Evolutionary conservation across 805 yeast genomes (phyloP).

Genomic region (Trichomonascus vanleenenianus): DNA sequence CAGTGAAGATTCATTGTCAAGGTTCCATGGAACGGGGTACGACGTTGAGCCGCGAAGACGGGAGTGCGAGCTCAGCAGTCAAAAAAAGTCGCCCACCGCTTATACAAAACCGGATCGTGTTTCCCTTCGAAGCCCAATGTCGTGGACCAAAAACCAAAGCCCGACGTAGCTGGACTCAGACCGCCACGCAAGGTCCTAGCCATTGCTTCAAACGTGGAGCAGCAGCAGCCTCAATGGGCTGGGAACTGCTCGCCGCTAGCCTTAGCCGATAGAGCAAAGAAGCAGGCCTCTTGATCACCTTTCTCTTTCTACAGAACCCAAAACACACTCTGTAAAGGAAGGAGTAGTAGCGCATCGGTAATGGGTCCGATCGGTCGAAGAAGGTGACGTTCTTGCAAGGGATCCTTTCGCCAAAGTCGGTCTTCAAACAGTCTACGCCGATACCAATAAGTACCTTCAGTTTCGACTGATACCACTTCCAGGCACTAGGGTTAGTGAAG

Average conservation of each 20-base stretch:
- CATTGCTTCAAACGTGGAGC: slow-evolving; percentile 34
- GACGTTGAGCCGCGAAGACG: slow-evolving; percentile 32
- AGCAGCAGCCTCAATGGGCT: slow-evolving; percentile 37
- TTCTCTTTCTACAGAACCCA: slow-evolving; percentile 27
- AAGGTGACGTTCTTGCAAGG: slow-evolving; percentile 29
- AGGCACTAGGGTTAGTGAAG: slow-evolving; percentile 33
- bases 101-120: slow-evolving; percentile 33
- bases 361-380: slow-evolving; percentile 27
- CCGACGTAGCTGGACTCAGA: slow-evolving; percentile 27
- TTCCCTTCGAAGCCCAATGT: slow-evolving; percentile 35
- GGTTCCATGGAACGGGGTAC: slow-evolving; percentile 36
- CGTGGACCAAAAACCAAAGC: slow-evolving; percentile 36
- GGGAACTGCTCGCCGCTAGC: slow-evolving; percentile 33
- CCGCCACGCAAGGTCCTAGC: slow-evolving; percentile 34
- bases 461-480: slow-evolving; percentile 29
- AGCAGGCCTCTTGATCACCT: slow-evolving; percentile 30
- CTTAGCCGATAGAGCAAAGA: slow-evolving; percentile 34
- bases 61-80: slow-evolving; percentile 33
- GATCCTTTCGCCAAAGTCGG: slow-evolving; percentile 35
- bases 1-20: slow-evolving; percentile 32
- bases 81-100: slow-evolving; percentile 36
- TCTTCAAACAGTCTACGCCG: slow-evolving; percentile 35
- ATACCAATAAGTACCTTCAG: slow-evolving; percentile 26
- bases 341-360: slow-evolving; percentile 32
- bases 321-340: slow-evolving; percentile 30